A percentile compares a stretch with the other conserved stretches of the same genome.
Conservation (phyloP, 768 basidiomycete species). For the Kwoniella dendrophila region DNA sequence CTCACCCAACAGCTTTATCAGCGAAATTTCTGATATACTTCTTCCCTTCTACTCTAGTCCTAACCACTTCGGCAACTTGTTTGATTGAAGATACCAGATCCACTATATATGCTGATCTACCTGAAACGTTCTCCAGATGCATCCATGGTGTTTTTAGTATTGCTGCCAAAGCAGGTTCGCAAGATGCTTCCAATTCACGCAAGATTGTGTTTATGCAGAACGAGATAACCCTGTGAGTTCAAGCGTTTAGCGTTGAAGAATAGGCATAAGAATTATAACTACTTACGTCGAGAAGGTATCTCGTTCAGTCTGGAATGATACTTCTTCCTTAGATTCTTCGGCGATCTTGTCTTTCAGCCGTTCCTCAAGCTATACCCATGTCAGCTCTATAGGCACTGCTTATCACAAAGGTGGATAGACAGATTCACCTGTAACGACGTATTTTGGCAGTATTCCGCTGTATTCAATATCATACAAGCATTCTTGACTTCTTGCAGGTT, state of each 20-base stretch:
- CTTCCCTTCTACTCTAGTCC: slow-evolving; percentile 86
- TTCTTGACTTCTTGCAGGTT: slow-evolving; percentile 76
- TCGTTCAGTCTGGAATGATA: slow-evolving; percentile 80
- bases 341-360: slow-evolving; percentile 81
- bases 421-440: slow-evolving; percentile 77
- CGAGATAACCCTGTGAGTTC: slow-evolving; percentile 70
- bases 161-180: slow-evolving; percentile 74
- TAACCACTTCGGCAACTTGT: slow-evolving; percentile 73
- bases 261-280: background rate
- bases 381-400: background rate
- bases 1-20: slow-evolving; percentile 88
- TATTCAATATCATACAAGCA: slow-evolving; percentile 88
- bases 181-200: slow-evolving; percentile 79
- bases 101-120: slow-evolving; percentile 76
- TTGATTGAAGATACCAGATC: slow-evolving; percentile 76
- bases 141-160: slow-evolving; percentile 81
- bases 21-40: slow-evolving; percentile 90
- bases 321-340: slow-evolving; percentile 72
- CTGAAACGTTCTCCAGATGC: slow-evolving; percentile 77
- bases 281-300: slow-evolving; percentile 84
- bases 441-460: slow-evolving; percentile 93
- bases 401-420: background rate
- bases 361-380: slow-evolving; percentile 73
- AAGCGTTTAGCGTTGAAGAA: background rate
- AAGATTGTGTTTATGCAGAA: slow-evolving; percentile 76